Evolutionary conservation across 192 early-diverging fungal genomes (phyloP), one percentile per base, ranked within the genome.

Genomic region (Gryganskiella cystojenkinii): DNA sequence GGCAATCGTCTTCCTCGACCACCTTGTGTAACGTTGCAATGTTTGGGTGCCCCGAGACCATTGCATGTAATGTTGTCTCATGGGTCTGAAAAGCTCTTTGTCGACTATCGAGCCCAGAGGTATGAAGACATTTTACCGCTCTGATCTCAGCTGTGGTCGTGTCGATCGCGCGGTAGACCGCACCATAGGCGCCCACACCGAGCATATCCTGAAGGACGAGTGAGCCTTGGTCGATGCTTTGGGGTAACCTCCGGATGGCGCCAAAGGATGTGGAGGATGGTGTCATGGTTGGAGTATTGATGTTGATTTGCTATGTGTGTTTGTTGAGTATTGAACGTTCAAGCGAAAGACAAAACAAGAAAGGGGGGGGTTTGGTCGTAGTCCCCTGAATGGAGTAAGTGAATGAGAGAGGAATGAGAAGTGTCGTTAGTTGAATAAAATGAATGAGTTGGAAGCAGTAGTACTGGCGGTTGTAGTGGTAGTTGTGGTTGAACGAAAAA

Each of bases 131-230:
- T 76, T 95, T 95, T 58, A 93, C 85, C 8, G 93, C 93, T 44
- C 89, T 88, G 42, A 79, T 78, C 51, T 71, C 80, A 1, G 82
- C 78, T 45, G 88, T 87, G 25, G 67, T 61, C 44, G 74, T 81
- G 71, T 90, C 81, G 53, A 82, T 79, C 25, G 90, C 93, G 42
- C 89, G 80, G 63, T 93, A 92, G 20, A 95, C 93, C 9, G 90
- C 85, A 15, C 92, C 93, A 56, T 93, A 93, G 15, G 91, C 90
- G 27, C 93, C 93, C 27, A 87, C 76, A 43, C 93, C 93, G 10
- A 95, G 80, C 37, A 91, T 71, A 52, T 83, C 75, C 37, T 79
- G 63, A n/a, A 87, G 60, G 37, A 86, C 69, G 4, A 88, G 56
- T 3, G 64, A 55, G 13, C 66, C 70, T 55, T 82, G 65, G 56